Base-by-base conservation (phyloP, 805 yeast species). In the Hanseniaspora guilliermondii region DNA sequence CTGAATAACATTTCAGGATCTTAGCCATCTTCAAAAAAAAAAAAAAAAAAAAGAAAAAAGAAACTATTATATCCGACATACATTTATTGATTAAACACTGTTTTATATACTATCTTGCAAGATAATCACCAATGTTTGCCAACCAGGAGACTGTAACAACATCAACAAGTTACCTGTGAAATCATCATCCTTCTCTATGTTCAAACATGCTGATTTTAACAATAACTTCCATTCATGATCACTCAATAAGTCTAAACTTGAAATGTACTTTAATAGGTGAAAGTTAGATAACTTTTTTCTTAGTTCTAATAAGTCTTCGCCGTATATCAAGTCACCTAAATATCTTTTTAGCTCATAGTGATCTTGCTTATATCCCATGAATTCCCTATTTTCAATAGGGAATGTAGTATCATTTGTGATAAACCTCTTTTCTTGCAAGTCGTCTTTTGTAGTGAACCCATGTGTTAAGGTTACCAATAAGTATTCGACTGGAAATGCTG, bases 401-500 rank as follows among this genome's bases (percentile, higher is more conserved):
- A 87, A 89, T 4, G 68, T 65, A 35, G 63, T 65, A 17, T 64
- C 60, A 0, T 73, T 62, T 8, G 66, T 66, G 67, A 85, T 84
- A 57, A 71, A 59, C 2, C 38, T 36, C 8, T 58, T 58, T n/a
- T 42, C 19, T 58, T 75, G 53, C 3, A 56, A 39, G 1, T 59
- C 61, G 16, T 19, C n/a, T 12, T 40, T 21, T 12, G 80, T 77
- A 1, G 96, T 95, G 76, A 93, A 91, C 2, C 97, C 96, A 66
- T 93, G 97, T 5, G 94, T 83, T 58, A 91, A 70, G 2, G 96
- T 82, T 0, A 91, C 95, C 53, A 93, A 69, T 57, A 88, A 67
- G 64, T 85, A 88, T 57, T 88, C 96, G n/a, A 85, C 88, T 1
- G 97, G 97, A 65, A 88, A 86, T 24, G 93, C 85, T 0, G 96